These are phyloP conservation scores for Nectriaceae sp. DNA, from an alignment of 2,329 filamentous ascomycete species.

Conservation along the genomic window DNA sequence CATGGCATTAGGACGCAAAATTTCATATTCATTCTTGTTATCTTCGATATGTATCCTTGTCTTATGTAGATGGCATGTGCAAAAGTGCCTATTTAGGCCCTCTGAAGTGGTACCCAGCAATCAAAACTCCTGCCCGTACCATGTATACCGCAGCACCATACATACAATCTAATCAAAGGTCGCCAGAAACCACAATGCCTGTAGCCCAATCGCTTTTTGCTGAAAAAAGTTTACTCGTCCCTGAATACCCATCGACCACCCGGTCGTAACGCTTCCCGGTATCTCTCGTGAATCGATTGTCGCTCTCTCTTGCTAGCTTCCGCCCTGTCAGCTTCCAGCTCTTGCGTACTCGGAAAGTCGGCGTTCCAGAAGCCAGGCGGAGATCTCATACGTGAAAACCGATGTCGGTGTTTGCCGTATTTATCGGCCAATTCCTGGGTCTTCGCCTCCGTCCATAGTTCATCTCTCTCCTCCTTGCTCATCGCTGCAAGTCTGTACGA, in stretches of 20 bases:
- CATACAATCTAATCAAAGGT: too few species aligned
- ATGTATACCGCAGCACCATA: too few species aligned
- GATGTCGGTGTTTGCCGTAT: slow-evolving; percentile 75
- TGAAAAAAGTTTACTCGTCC: slow-evolving; percentile 61
- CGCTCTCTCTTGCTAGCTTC: slow-evolving; percentile 66
- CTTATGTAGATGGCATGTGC: too few species aligned
- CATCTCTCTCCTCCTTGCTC: slow-evolving; percentile 60
- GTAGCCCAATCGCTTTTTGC: neutral
- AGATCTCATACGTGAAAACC: slow-evolving; percentile 68
- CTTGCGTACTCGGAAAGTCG: slow-evolving; percentile 88
- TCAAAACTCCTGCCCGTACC: too few species aligned
- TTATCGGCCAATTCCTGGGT: slow-evolving; percentile 72
- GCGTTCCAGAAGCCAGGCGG: slow-evolving; percentile 90
- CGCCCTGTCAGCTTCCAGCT: slow-evolving; percentile 65
- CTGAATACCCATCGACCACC: slow-evolving; percentile 79
- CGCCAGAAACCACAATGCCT: too few species aligned
- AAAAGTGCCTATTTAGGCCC: too few species aligned
- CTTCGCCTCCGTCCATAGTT: slow-evolving; percentile 74
- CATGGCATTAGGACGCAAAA: too few species aligned
- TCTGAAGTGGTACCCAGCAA: too few species aligned
- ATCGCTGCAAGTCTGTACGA: slow-evolving; percentile 62
- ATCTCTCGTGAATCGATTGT: slow-evolving; percentile 69
- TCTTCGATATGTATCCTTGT: too few species aligned
- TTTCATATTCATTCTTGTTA: too few species aligned
- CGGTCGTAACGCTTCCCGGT: slow-evolving; percentile 77